Evolutionary conservation across 805 yeast species (phyloP).

Genomic region (Dipodascus albidus): DNA sequence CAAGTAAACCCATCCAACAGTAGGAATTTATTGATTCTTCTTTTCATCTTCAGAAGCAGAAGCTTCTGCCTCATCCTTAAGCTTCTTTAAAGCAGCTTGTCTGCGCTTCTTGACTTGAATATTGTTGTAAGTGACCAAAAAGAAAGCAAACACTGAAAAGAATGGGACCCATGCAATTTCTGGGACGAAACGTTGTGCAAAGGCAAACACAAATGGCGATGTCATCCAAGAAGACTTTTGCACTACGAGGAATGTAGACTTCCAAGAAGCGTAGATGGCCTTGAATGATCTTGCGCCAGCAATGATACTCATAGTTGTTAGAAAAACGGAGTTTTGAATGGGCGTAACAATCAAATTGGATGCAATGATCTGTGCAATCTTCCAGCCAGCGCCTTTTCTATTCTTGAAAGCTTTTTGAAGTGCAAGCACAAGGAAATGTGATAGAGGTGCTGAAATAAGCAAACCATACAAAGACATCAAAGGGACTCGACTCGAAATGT

Average conservation of each 20-base stretch:
- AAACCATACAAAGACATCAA: slow-evolving; percentile 30
- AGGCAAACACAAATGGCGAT: slow-evolving; percentile 26
- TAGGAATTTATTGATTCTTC: slow-evolving; percentile 1
- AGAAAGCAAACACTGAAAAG: slow-evolving; percentile 28
- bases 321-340: slow-evolving; percentile 21
- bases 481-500: slow-evolving; percentile 25
- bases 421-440: slow-evolving; percentile 24
- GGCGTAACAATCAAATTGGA: slow-evolving; percentile 26
- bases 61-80: slow-evolving; percentile 2
- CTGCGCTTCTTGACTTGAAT: slow-evolving; percentile 21
- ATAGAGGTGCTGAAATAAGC: slow-evolving; percentile 27
- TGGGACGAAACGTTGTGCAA: slow-evolving; percentile 29
- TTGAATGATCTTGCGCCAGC: slow-evolving; percentile 25
- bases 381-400: slow-evolving; percentile 19
- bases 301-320: slow-evolving; percentile 26
- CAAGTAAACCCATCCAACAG: no score
- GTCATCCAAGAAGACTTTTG: slow-evolving; percentile 26
- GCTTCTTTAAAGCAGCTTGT: background rate
- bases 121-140: slow-evolving; percentile 29
- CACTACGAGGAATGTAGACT: slow-evolving; percentile 23
- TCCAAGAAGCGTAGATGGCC: slow-evolving; percentile 22
- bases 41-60: background rate
- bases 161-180: slow-evolving; percentile 30
- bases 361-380: slow-evolving; percentile 26
- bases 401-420: slow-evolving; percentile 27